Evolutionary conservation across 202 grass and related monocot species (phyloP).

Genomic region (Bolboschoenoplectus hybrid): DNA sequence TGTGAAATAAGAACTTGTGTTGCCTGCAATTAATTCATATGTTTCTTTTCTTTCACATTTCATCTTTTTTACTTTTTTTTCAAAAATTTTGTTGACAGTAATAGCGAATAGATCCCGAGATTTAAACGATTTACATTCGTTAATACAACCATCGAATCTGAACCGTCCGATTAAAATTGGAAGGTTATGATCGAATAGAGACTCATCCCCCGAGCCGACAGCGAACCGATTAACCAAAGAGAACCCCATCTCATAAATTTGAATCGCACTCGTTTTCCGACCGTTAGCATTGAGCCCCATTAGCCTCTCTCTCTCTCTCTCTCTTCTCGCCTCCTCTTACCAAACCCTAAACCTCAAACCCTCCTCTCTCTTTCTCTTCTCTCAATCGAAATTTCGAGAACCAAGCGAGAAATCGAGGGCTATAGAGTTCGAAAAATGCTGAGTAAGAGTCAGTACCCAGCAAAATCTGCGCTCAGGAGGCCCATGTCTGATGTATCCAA

Average conservation of each 20-base stretch:
- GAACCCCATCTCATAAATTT: constrained; percentile 18
- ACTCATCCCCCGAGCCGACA: not conserved
- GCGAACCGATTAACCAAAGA: not conserved
- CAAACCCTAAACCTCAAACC: not conserved
- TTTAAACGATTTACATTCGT: not conserved
- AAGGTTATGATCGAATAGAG: not conserved
- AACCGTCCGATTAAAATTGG: constrained; percentile 8
- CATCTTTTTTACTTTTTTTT: too few species aligned
- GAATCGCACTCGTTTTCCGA: constrained; percentile 28
- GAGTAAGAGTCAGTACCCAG: not conserved
- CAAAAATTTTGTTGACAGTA: not conserved
- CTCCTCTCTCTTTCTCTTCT: constrained; percentile 9
- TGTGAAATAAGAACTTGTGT: too few species aligned
- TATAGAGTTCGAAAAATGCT: constrained; percentile 15
- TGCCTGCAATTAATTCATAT: too few species aligned
- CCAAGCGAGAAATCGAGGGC: not conserved
- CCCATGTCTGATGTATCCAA: constrained; percentile 30
- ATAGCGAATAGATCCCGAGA: not conserved
- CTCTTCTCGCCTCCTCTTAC: constrained; percentile 9
- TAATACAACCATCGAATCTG: not conserved
- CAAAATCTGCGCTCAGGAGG: constrained; percentile 23
- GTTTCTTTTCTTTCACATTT: too few species aligned
- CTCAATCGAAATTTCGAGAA: not conserved
- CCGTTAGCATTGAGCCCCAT: constrained; percentile 12
- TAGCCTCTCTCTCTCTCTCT: not conserved